Percentiles rank a stretch among this genome's conserved stretches.
These are phyloP conservation scores for Yamadazyma spencermartinsiae DNA, from an alignment of 1,139 yeast genomes.

Conservation along the genomic window DNA sequence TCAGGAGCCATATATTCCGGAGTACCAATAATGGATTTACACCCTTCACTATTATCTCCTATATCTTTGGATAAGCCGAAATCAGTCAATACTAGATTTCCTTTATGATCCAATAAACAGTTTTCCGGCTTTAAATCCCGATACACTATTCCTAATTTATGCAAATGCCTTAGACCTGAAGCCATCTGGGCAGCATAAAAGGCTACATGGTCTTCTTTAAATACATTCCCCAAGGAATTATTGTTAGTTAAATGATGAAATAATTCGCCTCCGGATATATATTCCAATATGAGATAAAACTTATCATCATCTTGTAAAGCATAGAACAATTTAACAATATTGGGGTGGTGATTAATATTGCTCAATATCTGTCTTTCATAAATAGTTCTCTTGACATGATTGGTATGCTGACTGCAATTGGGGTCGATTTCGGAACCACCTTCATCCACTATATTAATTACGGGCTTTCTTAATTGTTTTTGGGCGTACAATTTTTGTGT, in stretches of 20 bases:
- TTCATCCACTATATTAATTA: conserved; percentile 19
- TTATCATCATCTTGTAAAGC: conserved; percentile 36
- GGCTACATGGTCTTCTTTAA: conserved; percentile 34
- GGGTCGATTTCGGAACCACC: conserved; percentile 10
- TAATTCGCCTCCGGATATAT: conserved; percentile 38
- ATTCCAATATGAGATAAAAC: conserved; percentile 34
- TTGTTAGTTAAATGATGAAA: conserved; percentile 33
- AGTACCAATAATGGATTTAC: conserved; percentile 82
- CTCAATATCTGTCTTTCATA: conserved; percentile 73
- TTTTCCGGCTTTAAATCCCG: conserved; percentile 92
- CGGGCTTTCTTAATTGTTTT: conserved; percentile 42
- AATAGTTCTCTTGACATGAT: conserved; percentile 52
- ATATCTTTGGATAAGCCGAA: conserved; percentile 84
- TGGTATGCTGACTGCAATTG: conserved; percentile 7
- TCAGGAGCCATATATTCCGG: conserved; percentile 54
- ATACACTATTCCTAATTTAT: conserved; percentile 39
- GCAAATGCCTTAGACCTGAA: conserved; percentile 30
- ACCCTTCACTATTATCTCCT: conserved; percentile 38
- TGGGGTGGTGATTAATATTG: conserved; percentile 46
- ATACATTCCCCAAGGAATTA: conserved; percentile 27
- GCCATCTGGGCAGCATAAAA: conserved; percentile 39
- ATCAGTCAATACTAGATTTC: conserved; percentile 82
- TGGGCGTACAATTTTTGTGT: conserved; percentile 41
- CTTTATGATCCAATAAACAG: conserved; percentile 72
- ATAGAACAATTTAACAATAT: conserved; percentile 34